Percentiles rank a stretch among this genome's conserved stretches.
phyloP scores from a whole-genome alignment of 2,329 filamentous ascomycete genomes.

The Arachnopeziza araneosa region DNA sequence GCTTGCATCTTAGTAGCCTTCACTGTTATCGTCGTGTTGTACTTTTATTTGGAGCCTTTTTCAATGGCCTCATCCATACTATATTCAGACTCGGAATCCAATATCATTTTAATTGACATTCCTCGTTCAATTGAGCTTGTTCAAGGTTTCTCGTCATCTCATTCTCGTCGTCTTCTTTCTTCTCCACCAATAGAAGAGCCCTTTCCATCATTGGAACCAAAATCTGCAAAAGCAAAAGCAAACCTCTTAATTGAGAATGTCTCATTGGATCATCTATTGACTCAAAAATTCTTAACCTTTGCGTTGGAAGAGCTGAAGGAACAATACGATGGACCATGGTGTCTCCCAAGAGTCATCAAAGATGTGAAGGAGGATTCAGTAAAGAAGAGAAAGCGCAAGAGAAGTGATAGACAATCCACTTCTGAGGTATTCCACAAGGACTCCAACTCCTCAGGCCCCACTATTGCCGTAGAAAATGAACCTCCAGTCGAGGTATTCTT shows the following conservation, averaged over 20 bases:
- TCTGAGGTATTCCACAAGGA: background rate
- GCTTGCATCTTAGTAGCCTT: too few species aligned
- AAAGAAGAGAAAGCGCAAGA: background rate
- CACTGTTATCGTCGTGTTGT: background rate
- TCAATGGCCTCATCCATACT: background rate
- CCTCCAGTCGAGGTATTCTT: background rate
- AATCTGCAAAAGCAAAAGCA: constrained; percentile 33
- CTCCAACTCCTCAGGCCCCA: background rate
- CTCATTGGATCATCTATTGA: constrained; percentile 23
- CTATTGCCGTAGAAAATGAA: background rate
- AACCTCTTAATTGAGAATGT: constrained; percentile 10
- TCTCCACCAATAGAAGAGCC: constrained; percentile 35
- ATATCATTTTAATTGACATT: constrained; percentile 55
- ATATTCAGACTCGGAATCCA: background rate
- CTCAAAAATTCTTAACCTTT: constrained; percentile 25
- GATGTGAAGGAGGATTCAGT: background rate
- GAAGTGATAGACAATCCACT: background rate
- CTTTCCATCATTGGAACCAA: constrained; percentile 49
- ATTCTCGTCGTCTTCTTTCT: constrained; percentile 32
- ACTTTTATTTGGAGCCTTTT: background rate
- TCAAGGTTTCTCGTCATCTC: constrained; percentile 38
- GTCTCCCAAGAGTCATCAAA: constrained; percentile 17
- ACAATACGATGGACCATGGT: constrained; percentile 31
- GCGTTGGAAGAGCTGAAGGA: constrained; percentile 20
- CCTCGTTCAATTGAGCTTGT: constrained; percentile 63